Percentiles rank a stretch among this genome's conserved stretches.
Evolutionary conservation across 2,329 filamentous ascomycete genomes (phyloP).

Genomic region (Sporothrix schenckii): DNA sequence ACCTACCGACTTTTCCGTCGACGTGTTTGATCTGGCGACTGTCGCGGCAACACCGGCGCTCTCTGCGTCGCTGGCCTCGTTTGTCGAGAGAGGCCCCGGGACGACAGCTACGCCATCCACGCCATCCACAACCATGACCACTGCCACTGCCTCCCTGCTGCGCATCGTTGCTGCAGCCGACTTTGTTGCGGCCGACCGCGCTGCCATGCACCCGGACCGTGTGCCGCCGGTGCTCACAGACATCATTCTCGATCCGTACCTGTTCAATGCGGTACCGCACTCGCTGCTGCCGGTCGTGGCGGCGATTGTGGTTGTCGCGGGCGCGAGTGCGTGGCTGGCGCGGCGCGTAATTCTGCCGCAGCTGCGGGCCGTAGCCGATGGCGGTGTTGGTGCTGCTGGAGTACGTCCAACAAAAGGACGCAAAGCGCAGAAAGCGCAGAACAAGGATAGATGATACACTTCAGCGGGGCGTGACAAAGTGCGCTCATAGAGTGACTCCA

Average conservation of each 20-base stretch:
- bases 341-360: slow-evolving; percentile 44
- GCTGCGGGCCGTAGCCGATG: slow-evolving; percentile 39
- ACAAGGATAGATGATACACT: not conserved
- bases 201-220: slow-evolving; percentile 66
- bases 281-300: slow-evolving; percentile 73
- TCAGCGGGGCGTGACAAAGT: too few relatives aligned
- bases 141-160: slow-evolving; percentile 58
- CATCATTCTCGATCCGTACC: slow-evolving; percentile 81
- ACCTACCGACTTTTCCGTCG: slow-evolving; percentile 77
- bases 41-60: slow-evolving; percentile 66
- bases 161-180: slow-evolving; percentile 77
- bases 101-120: not conserved
- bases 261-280: slow-evolving; percentile 72
- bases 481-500: too few relatives aligned
- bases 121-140: not conserved
- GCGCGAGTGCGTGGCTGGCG: slow-evolving; percentile 49
- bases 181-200: slow-evolving; percentile 75
- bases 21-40: slow-evolving; percentile 62
- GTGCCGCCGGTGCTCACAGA: slow-evolving; percentile 78
- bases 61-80: slow-evolving; percentile 65
- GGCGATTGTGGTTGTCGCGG: slow-evolving; percentile 68
- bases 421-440: not conserved
- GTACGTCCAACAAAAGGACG: not conserved
- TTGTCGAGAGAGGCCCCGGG: slow-evolving; percentile 43
- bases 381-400: not conserved